phyloP scores from a whole-genome alignment of 2,329 filamentous ascomycete genomes.

The Metarhizium brunneum region DNA sequence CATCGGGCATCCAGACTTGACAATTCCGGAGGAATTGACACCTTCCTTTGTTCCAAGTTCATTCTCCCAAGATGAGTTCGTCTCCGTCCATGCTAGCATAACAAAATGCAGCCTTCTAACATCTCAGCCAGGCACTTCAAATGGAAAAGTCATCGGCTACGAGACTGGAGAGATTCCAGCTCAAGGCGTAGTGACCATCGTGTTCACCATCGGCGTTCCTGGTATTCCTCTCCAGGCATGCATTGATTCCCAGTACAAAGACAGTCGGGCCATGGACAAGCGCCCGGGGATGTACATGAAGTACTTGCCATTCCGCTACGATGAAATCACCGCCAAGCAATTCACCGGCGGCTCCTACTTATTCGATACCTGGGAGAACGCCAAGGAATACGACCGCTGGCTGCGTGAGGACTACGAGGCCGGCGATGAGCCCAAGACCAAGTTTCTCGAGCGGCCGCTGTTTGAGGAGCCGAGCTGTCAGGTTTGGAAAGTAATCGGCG shows the following conservation, averaged over 20 bases:
- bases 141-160: neutral
- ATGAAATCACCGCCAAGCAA: conserved; percentile 7
- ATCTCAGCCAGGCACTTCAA: neutral
- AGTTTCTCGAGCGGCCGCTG: conserved; percentile 5
- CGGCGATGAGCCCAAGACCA: conserved; percentile 2
- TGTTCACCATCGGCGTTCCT: neutral
- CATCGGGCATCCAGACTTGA: too few relatives aligned
- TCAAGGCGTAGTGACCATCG: neutral
- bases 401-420: conserved; percentile 6
- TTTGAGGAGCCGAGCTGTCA: conserved; percentile 1
- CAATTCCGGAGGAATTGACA: too few relatives aligned
- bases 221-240: conserved; percentile 5
- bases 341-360: conserved; percentile 8
- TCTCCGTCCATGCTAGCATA: neutral
- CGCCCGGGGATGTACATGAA: conserved; percentile 10
- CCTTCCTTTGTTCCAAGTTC: too few relatives aligned
- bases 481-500: conserved; percentile 8
- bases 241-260: conserved; percentile 7
- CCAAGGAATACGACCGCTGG: conserved; percentile 8
- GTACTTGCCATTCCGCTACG: conserved; percentile 8
- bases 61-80: neutral
- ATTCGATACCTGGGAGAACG: conserved; percentile 10
- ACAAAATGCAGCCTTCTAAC: neutral
- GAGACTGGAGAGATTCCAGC: conserved; percentile 3
- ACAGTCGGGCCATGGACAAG: conserved; percentile 7